Evolutionary conservation across 2,329 filamentous ascomycete genomes (phyloP), one percentile per base, ranked within the genome.

Genomic region (Paecilomyces sp.): DNA sequence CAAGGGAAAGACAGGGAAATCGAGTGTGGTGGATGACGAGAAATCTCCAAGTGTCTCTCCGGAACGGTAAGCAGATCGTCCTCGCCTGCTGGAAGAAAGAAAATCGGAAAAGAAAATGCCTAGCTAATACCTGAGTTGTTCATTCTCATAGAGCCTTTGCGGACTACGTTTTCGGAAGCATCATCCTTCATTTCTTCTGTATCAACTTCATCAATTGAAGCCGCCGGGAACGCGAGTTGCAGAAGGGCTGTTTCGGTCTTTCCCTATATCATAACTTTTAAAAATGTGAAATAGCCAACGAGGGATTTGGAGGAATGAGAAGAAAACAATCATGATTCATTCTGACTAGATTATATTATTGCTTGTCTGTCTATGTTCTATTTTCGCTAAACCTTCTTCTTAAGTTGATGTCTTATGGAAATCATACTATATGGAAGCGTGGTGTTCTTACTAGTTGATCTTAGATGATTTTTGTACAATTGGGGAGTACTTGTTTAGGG

Each of bases 181-280:
- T 99, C 75, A 91, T 97, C 74, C 80, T 97, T 75, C 94, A 99
- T 81, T 96, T 97, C 80, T 99, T 99, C 83, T 97, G 92, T 79
- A 87, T 97, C 75, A 99, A 99, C 84, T 99, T 99, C 77, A 97
- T 99, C 82, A 99, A 99, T 84, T 99, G 83, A 81, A 67, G 58
- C 54, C 3, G 36, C 18, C 54, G 57, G 33, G 56, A 57, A 31
- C 11, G n/a, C 18, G 5, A 6, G 15, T 3, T 18, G n/a, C 3
- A 28, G 25, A 28, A 28, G 25, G 36, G 36, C n/a, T n/a, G 2
- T 15, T 47, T 47, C 6, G 36, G n/a, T 4, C 13, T 15, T 7
- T n/a, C 31, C 7, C 15, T 6, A 18, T 47, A 15, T 47, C 18
- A 18, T 9, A 47, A 47, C n/a, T 47, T 47, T 47, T 18, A 18